A percentile compares a stretch with the other conserved stretches of the same genome.
Evolutionary conservation across 1,284 basidiomycete genomes (phyloP).

Genomic region (Schizophyllum amplum): DNA sequence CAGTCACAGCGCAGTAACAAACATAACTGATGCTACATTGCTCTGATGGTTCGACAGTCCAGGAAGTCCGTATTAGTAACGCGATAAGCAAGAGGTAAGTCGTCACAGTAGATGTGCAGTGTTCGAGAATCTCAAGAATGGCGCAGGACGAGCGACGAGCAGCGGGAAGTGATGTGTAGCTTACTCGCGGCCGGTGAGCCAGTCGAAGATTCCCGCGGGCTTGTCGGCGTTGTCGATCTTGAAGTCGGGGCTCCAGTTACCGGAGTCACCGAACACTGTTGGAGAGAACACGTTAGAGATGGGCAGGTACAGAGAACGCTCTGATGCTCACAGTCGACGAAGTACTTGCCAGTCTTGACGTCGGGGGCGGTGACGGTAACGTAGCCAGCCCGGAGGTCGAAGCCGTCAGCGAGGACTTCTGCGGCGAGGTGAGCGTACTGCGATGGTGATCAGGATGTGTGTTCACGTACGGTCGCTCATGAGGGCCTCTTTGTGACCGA

Average conservation of each 20-base stretch:
- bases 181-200: not conserved
- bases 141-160: too few species aligned
- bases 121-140: not conserved
- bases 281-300: not conserved
- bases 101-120: not conserved
- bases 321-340: slow-evolving; percentile 4
- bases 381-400: slow-evolving; percentile 11
- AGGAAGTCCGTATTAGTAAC: not conserved
- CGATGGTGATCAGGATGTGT: not conserved
- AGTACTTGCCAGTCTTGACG: slow-evolving; percentile 3
- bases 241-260: slow-evolving; percentile 9
- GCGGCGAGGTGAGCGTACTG: not conserved
- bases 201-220: not conserved
- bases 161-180: not conserved
- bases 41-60: too few species aligned
- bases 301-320: not conserved
- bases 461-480: not conserved
- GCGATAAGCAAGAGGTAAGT: not conserved
- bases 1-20: too few species aligned
- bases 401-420: slow-evolving; percentile 11
- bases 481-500: slow-evolving; percentile 1
- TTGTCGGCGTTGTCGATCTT: slow-evolving; percentile 4
- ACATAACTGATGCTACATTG: too few species aligned
- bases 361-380: slow-evolving; percentile 9
- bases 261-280: slow-evolving; percentile 14